Base-by-base conservation (phyloP, 1,139 yeast genomes). In the Protomyces inundatus region DNA sequence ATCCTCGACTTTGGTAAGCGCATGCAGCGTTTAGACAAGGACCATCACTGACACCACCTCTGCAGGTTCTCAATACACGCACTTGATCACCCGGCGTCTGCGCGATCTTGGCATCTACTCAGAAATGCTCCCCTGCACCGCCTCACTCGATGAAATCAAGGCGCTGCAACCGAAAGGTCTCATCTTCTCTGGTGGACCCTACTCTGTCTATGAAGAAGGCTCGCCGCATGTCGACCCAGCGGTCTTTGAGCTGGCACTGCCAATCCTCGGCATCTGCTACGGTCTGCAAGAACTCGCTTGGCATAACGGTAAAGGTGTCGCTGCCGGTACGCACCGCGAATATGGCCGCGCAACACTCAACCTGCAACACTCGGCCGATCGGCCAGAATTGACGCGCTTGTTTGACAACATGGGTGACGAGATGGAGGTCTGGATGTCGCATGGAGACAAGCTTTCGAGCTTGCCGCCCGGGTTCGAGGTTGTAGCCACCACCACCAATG, bases 261-360 rank as follows among this genome's bases (percentile, higher is more conserved):
- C 99, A 69, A 88, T 93, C 73, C 81, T 93, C 71, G 99, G 99
- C 73, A 95, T 93, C 76, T 93, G 99, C 80, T 93, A 93, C 77
- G 99, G 99, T 77, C 88, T 93, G 93, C 99, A 93, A 81, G 98
- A 95, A 79, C 81, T 93, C 71, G 98, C 98, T 64, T 93, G 98
- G 98, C 62, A 58, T 9, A 90, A 89, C 77, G 96, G 97, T 75
- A 88, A 88, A 75, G 93, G 95, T 72, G 98, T 93, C 68, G 90
- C 89, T 66, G 87, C 97, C 77, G 97, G 97, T 76, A 96, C 90
- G 72, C 91, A 93, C 82, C 87, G 98, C 78, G 99, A 93, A 80
- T 93, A 93, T 76, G 99, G 99, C 67, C 97, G 96, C 63, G 97
- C 98, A 67, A 85, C 89, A 67, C 82, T 93, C 76, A 82, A 85